Percentiles rank a stretch among this genome's conserved stretches.
Evolutionary conservation across 192 early-diverging fungal genomes (phyloP).

Genomic region (Cetraspora pellucida): DNA sequence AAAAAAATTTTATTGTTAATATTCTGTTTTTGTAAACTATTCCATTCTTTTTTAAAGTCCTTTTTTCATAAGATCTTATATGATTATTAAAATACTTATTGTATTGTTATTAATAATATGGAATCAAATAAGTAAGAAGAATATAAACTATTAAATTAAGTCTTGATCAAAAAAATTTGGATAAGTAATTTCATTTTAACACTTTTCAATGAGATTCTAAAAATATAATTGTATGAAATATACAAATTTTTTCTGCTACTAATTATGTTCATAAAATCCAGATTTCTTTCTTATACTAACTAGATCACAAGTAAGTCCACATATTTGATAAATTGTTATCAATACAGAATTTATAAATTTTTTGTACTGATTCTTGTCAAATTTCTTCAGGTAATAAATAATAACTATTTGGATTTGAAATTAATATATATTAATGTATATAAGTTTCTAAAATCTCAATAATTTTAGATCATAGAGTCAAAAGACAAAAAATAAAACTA

Average conservation of each 20-base stretch:
- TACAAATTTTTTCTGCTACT: too few relatives aligned
- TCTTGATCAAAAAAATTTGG: neutral
- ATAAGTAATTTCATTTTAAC: neutral
- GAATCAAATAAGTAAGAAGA: neutral
- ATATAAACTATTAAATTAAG: constrained; percentile 11
- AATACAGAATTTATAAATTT: constrained; percentile 2
- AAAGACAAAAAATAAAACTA: neutral
- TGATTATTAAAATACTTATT: neutral
- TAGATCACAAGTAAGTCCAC: neutral
- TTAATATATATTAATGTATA: neutral
- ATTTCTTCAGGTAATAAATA: neutral
- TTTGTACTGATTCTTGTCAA: neutral
- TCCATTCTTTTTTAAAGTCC: neutral
- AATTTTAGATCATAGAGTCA: neutral
- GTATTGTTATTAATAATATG: neutral
- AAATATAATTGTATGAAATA: too few relatives aligned
- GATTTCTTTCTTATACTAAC: neutral
- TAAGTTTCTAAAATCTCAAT: neutral
- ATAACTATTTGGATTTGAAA: neutral
- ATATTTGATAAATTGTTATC: neutral
- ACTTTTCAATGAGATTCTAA: constrained; percentile 9
- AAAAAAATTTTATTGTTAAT: neutral
- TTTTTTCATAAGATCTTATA: neutral
- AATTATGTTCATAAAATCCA: neutral
- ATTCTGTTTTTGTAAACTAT: neutral